Conservation (phyloP, 2,329 filamentous ascomycete genomes). For the Microdochium trichocladiopsis region DNA sequence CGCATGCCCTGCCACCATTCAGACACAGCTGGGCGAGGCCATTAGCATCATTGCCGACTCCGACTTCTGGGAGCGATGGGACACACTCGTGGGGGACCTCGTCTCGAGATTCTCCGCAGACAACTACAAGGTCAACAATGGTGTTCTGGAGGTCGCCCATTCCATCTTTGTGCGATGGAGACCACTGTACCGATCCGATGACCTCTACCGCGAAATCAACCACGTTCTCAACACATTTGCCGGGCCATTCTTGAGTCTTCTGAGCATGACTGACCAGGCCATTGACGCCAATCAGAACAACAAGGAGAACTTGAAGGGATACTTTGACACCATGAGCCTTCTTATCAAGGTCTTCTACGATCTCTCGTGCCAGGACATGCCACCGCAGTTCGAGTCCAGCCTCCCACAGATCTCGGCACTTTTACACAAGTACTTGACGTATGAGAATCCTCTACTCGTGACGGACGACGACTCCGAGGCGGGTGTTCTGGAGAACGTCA, state of each 20-base stretch:
- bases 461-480: conserved; percentile 88
- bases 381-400: conserved; percentile 89
- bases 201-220: conserved; percentile 90
- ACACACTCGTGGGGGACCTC: conserved; percentile 91
- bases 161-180: conserved; percentile 97
- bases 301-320: conserved; percentile 64
- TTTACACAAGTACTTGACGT: conserved; percentile 88
- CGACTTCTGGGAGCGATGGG: conserved; percentile 94
- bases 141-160: conserved; percentile 93
- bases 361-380: conserved; percentile 93
- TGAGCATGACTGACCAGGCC: conserved; percentile 65
- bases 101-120: conserved; percentile 78
- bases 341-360: conserved; percentile 92
- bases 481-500: conserved; percentile 76
- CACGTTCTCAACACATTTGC: conserved; percentile 87
- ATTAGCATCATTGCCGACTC: conserved; percentile 97
- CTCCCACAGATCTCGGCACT: conserved; percentile 68
- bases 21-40: conserved; percentile 90
- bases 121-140: conserved; percentile 81
- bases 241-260: conserved; percentile 71
- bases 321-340: conserved; percentile 80
- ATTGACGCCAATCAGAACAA: conserved; percentile 73
- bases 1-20: conserved; percentile 76
- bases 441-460: conserved; percentile 74
- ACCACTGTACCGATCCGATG: conserved; percentile 87